phyloP scores from a whole-genome alignment of 345 rosid genomes.

The Mercurialis annua region DNA sequence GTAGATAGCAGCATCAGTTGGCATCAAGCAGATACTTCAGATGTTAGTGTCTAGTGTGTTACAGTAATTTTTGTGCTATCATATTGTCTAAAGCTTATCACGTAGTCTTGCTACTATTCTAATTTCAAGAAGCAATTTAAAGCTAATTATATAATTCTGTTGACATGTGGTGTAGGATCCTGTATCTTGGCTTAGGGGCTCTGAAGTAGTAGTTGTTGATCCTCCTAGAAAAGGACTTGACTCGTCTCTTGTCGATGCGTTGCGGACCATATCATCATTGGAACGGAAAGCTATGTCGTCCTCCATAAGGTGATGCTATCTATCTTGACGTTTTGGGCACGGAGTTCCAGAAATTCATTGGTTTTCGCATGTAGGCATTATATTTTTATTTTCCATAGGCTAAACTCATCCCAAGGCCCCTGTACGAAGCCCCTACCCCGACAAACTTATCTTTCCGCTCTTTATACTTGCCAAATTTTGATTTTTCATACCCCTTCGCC shows the following conservation, averaged over 20 bases:
- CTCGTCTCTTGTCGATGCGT: conserved; percentile 61
- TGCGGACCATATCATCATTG: conserved; percentile 44
- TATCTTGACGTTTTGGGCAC: conserved; percentile 2
- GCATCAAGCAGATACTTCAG: conserved; percentile 87
- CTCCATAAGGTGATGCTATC: conserved; percentile 44
- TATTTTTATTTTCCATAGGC: neutral
- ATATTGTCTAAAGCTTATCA: neutral
- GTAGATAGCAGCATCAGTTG: conserved; percentile 74
- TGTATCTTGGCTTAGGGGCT: conserved; percentile 81
- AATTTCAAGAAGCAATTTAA: neutral
- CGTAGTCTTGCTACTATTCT: conserved; percentile 1
- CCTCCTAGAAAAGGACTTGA: conserved; percentile 97
- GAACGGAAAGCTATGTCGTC: conserved; percentile 46
- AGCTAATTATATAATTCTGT: conserved; percentile 5
- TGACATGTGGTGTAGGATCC: conserved; percentile 59
- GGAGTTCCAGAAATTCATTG: neutral
- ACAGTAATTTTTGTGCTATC: conserved; percentile 10
- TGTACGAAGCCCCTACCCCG: no score
- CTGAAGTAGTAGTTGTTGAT: conserved; percentile 83
- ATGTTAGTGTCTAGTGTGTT: conserved; percentile 41
- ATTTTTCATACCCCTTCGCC: no score
- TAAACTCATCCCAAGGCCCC: no score
- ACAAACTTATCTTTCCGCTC: no score
- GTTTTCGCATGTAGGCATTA: neutral
- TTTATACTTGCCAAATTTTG: no score